phyloP scores from a whole-genome alignment of 2,329 filamentous ascomycete species.

The Penicillium sp. region DNA sequence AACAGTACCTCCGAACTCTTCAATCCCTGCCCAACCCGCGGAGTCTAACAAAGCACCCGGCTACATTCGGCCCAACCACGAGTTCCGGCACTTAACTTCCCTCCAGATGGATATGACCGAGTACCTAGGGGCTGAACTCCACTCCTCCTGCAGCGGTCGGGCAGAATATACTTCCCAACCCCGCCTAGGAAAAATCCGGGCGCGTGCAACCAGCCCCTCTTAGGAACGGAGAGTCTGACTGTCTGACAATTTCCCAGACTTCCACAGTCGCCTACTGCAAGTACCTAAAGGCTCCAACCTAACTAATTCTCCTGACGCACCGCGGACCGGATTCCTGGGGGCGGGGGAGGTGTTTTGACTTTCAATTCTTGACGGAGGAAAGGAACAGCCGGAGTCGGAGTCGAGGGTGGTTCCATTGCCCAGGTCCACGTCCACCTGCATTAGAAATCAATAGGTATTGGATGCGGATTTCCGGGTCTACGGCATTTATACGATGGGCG shows the following conservation, averaged over 20 bases:
- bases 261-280: too few relatives aligned
- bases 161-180: slow-evolving; percentile 14
- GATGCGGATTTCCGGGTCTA: not conserved
- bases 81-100: not conserved
- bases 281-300: too few relatives aligned
- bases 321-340: slow-evolving; percentile 1
- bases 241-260: too few relatives aligned
- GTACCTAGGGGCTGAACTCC: not conserved
- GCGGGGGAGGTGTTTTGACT: not conserved
- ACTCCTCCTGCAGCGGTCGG: slow-evolving; percentile 3
- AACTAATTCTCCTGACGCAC: not conserved
- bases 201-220: not conserved
- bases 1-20: not conserved
- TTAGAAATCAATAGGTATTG: slow-evolving; percentile 2
- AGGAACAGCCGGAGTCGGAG: not conserved
- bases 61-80: slow-evolving; percentile 19
- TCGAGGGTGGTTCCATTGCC: not conserved
- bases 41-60: slow-evolving; percentile 5
- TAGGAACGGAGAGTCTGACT: too few relatives aligned
- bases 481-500: not conserved
- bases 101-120: not conserved
- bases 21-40: slow-evolving; percentile 4
- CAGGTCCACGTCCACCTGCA: not conserved
- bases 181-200: slow-evolving; percentile 22
- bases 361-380: not conserved